Conservation (phyloP, 352 stramenopile species). For the Phytopythium ostracodes region DNA sequence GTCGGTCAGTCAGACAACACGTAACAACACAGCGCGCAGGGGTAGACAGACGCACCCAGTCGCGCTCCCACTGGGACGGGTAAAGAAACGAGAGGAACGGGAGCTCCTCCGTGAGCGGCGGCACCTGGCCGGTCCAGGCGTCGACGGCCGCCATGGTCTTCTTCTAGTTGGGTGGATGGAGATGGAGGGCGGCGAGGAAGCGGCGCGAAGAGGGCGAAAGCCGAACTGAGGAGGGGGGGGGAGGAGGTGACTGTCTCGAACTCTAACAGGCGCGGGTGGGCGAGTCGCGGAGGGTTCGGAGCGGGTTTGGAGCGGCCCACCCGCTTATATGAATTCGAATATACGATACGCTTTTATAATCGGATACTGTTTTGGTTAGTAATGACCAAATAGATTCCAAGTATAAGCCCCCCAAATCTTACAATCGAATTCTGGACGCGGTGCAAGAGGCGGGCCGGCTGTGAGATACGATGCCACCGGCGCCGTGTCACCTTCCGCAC, state of each 20-base stretch:
- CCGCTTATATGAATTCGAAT: not conserved
- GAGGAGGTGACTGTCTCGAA: not conserved
- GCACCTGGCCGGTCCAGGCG: constrained; percentile 10
- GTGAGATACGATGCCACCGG: constrained; percentile 10
- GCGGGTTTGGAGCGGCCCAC: not conserved
- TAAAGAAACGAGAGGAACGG: constrained; percentile 55
- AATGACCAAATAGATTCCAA: not conserved
- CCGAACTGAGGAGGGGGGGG: constrained; percentile 7
- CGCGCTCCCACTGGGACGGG: constrained; percentile 68
- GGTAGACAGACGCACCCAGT: constrained; percentile 34
- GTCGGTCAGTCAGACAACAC: not conserved
- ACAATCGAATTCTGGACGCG: not conserved
- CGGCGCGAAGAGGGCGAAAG: constrained; percentile 4
- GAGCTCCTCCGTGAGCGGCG: constrained; percentile 45
- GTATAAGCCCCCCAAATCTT: not conserved
- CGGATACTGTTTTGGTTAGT: not conserved
- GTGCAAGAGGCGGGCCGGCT: not conserved
- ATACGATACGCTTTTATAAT: not conserved
- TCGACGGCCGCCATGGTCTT: constrained; percentile 21
- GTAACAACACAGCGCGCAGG: not conserved
- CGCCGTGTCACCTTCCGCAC: not conserved
- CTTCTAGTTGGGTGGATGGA: too few species aligned
- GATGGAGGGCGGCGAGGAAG: not conserved
- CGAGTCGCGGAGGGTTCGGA: not conserved
- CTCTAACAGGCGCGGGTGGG: not conserved